Conservation (phyloP, 1,284 basidiomycete species). For the Cerrena zonata region DNA sequence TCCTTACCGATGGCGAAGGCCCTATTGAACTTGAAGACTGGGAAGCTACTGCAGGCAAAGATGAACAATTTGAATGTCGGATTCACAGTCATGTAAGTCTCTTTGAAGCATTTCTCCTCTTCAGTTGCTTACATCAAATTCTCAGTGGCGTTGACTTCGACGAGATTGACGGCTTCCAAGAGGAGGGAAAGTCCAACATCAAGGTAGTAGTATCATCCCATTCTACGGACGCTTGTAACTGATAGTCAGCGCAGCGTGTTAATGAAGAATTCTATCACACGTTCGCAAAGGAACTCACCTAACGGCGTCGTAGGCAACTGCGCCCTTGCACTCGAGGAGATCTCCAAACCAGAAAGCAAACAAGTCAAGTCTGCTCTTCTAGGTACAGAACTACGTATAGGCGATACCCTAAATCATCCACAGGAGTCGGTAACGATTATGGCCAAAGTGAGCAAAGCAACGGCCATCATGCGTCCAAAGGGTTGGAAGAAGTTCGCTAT, state of each 20-base stretch:
- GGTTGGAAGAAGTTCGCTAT: slow-evolving; percentile 75
- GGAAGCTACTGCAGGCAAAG: slow-evolving; percentile 65
- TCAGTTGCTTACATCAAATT: slow-evolving; percentile 6
- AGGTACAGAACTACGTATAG: slow-evolving; percentile 66
- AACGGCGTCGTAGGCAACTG: slow-evolving; percentile 66
- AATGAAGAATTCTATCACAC: slow-evolving; percentile 76
- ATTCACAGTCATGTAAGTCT: slow-evolving; percentile 61
- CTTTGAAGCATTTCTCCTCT: not conserved
- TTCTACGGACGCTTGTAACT: not conserved
- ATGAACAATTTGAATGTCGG: slow-evolving; percentile 56
- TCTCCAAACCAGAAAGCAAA: slow-evolving; percentile 66
- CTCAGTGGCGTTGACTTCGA: slow-evolving; percentile 80
- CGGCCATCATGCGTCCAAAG: slow-evolving; percentile 66
- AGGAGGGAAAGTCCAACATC: slow-evolving; percentile 62
- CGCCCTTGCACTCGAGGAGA: slow-evolving; percentile 62
- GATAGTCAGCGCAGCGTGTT: slow-evolving; percentile 40
- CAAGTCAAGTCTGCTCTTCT: slow-evolving; percentile 61
- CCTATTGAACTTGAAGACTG: slow-evolving; percentile 68
- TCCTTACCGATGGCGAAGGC: slow-evolving; percentile 77
- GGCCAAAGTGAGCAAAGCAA: slow-evolving; percentile 81
- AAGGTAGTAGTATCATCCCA: slow-evolving; percentile 46
- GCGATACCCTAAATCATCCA: slow-evolving; percentile 58
- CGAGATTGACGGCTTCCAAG: slow-evolving; percentile 60
- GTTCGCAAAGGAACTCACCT: slow-evolving; percentile 44
- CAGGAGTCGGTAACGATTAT: slow-evolving; percentile 72